Evolutionary conservation across 345 rosid species (phyloP).

Genomic region (Eucalyptus urophylla): DNA sequence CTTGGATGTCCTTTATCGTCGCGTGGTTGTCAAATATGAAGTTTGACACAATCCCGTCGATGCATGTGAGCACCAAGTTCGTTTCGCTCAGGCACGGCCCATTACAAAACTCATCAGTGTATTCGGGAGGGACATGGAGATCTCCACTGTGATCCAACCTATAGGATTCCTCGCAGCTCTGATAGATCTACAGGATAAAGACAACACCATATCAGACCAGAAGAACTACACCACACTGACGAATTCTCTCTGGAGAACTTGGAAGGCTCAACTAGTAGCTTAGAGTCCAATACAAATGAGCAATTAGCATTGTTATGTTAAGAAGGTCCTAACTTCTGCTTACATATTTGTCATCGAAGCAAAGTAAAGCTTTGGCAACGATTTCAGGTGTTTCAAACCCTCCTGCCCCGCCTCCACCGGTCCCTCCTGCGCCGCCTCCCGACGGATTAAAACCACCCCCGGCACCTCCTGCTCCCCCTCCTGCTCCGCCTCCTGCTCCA

Average conservation of each 20-base stretch:
- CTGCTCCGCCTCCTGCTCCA: not conserved
- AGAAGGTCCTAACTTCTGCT: not conserved
- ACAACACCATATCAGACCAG: not conserved
- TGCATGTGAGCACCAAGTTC: constrained; percentile 55
- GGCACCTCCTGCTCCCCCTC: not conserved
- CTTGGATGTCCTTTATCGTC: constrained; percentile 38
- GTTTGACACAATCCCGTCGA: constrained; percentile 38
- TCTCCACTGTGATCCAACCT: constrained; percentile 62
- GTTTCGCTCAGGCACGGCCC: constrained; percentile 83
- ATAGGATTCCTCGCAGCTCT: constrained; percentile 48
- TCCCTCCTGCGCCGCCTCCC: not conserved
- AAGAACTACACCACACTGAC: not conserved
- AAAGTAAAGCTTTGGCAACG: constrained; percentile 59
- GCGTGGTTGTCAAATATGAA: constrained; percentile 67
- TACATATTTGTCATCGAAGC: constrained; percentile 64
- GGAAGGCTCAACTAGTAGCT: not conserved
- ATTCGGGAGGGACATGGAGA: constrained; percentile 32
- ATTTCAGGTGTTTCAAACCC: constrained; percentile 33
- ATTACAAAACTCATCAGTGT: constrained; percentile 36
- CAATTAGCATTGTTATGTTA: not conserved
- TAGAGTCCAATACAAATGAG: not conserved
- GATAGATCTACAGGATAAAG: constrained; percentile 36
- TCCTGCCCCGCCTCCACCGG: not conserved
- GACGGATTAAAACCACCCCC: not conserved
- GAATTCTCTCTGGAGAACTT: not conserved